These are phyloP conservation scores for Cicer chorassanicum DNA, from an alignment of 306 rosid species.

Conservation along the genomic window DNA sequence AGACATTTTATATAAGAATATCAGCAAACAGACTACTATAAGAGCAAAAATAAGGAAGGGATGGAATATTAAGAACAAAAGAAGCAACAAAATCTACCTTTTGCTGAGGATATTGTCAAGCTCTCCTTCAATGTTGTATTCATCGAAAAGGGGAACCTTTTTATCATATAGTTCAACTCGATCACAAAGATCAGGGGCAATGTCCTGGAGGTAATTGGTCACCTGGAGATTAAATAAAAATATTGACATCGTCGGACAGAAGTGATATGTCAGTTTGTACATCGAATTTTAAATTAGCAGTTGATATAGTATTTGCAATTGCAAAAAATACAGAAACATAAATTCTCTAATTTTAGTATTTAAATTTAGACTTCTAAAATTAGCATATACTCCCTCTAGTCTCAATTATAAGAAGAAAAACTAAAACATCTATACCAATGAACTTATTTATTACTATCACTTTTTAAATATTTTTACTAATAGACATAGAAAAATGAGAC, in stretches of 20 bases:
- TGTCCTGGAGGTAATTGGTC: constrained; percentile 95
- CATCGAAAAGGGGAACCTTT: constrained; percentile 85
- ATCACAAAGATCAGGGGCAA: constrained; percentile 93
- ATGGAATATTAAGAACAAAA: constrained; percentile 30
- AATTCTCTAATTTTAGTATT: constrained; percentile 20
- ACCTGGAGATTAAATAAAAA: constrained; percentile 63
- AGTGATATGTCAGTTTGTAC: constrained; percentile 21
- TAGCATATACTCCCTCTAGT: not conserved
- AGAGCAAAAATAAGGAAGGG: constrained; percentile 13
- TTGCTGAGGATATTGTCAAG: constrained; percentile 85
- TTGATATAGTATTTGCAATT: constrained; percentile 16
- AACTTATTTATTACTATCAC: too few species aligned
- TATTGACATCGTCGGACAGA: constrained; percentile 19
- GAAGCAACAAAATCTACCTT: constrained; percentile 59
- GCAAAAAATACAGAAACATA: constrained; percentile 31
- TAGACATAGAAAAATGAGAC: too few species aligned
- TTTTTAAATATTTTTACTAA: too few species aligned
- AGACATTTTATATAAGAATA: constrained; percentile 23
- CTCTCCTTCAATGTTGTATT: constrained; percentile 89
- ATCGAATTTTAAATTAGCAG: constrained; percentile 35
- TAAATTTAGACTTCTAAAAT: constrained; percentile 29
- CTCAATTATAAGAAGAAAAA: too few species aligned
- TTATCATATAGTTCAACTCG: constrained; percentile 77
- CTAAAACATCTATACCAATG: too few species aligned
- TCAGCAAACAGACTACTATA: constrained; percentile 14